A percentile compares a stretch with the other conserved stretches of the same genome.
These are phyloP conservation scores for Aureobasidium subglaciale DNA, from an alignment of 2,329 filamentous ascomycete genomes.

Conservation along the genomic window DNA sequence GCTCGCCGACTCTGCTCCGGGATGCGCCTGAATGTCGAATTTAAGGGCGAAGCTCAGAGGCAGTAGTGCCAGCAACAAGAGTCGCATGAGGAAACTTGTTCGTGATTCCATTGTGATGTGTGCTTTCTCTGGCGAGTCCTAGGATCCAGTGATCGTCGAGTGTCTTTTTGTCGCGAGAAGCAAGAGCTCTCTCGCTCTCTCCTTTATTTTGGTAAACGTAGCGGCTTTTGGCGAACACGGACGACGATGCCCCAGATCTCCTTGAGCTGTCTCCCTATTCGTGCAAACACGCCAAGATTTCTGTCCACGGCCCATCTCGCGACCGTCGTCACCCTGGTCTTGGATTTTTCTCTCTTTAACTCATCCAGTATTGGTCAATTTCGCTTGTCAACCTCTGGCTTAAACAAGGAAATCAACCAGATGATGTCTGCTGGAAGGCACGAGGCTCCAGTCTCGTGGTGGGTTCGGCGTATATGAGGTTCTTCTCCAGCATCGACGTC, in stretches of 20 bases:
- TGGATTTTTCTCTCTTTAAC: neutral
- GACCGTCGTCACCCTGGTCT: neutral
- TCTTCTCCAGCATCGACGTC: too few species aligned
- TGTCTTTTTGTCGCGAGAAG: neutral
- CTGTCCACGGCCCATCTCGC: neutral
- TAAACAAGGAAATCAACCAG: too few species aligned
- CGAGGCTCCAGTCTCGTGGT: too few species aligned
- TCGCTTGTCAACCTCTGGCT: too few species aligned
- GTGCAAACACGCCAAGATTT: neutral
- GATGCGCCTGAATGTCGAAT: conserved; percentile 78
- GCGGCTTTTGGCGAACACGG: neutral
- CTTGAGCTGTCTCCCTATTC: neutral
- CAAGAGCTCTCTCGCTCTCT: neutral
- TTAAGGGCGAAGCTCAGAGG: conserved; percentile 62
- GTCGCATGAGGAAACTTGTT: conserved; percentile 9
- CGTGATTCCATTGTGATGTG: conserved; percentile 24
- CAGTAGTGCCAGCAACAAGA: conserved; percentile 32
- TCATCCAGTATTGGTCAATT: neutral
- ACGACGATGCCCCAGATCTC: conserved; percentile 1
- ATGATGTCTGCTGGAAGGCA: too few species aligned
- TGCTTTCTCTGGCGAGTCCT: too few species aligned
- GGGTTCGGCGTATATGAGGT: too few species aligned
- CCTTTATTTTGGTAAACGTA: conserved; percentile 11
- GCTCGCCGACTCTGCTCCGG: conserved; percentile 53
- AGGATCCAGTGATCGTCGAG: too few species aligned